Conservation (phyloP, 1,139 yeast species). For the Suhomyces bokatorum region DNA sequence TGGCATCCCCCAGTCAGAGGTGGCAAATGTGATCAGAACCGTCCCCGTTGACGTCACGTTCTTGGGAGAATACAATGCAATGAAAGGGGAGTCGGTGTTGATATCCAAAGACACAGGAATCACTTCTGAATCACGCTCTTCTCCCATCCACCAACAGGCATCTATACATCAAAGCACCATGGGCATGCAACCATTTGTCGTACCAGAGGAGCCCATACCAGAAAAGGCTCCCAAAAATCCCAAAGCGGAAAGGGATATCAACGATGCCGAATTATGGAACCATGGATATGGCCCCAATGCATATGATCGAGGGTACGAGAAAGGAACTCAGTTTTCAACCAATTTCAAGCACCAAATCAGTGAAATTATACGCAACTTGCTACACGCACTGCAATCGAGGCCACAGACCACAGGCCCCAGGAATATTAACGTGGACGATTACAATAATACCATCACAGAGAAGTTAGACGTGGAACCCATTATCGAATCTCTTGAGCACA, state of each 20-base stretch:
- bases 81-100: conserved; percentile 1
- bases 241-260: background rate
- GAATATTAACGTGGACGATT: conserved; percentile 29
- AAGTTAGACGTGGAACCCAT: conserved; percentile 41
- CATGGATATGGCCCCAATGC: conserved; percentile 34
- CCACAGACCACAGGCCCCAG: background rate
- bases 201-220: conserved; percentile 12
- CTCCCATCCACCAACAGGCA: too few relatives aligned
- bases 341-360: conserved; percentile 24
- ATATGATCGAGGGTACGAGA: conserved; percentile 37
- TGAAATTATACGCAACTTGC: conserved; percentile 10
- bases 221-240: conserved; percentile 1
- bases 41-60: conserved; percentile 37
- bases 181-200: conserved; percentile 32
- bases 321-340: conserved; percentile 33
- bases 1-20: conserved; percentile 25
- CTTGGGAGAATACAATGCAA: conserved; percentile 18
- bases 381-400: background rate
- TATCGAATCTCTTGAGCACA: conserved; percentile 28
- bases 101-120: background rate
- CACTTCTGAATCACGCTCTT: too few relatives aligned
- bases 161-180: conserved; percentile 10
- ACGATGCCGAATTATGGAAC: conserved; percentile 16
- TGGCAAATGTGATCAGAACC: conserved; percentile 21
- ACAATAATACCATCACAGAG: conserved; percentile 32